Base-by-base conservation (phyloP, 73 alveolate species). In the Halteria grandinella region DNA sequence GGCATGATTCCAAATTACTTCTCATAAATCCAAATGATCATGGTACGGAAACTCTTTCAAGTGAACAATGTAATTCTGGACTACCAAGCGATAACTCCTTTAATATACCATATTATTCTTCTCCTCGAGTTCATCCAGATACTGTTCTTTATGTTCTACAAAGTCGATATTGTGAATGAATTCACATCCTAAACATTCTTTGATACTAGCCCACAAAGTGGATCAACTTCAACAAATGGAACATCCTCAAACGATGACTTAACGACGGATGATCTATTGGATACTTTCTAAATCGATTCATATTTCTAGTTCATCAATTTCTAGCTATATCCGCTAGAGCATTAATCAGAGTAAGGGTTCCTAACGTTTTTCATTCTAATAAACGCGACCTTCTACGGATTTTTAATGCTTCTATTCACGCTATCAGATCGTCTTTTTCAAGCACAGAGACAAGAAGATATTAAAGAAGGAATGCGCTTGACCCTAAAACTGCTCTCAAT, bases 81-180 rank as follows among this genome's bases (percentile, higher is more conserved):
- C 4, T n/a, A 47, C 31, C 29, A 66, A 33, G 33, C 54, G 12
- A 33, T 66, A 1, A 4, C 20, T 5, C 64, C 66, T 17, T 6
- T 44, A 8, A 41, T 66, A 23, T 66, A 66, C 45, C 66, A 66
- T 17, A 27, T 28, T 21, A 66, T 66, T 23, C 1, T 66, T 50
- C 66, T 66, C 8, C 47, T 66, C 32, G 80, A 66, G 23, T 66
- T 66, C 36, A 44, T 66, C 2, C 53, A 66, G 66, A 48, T 66
- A 2, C 23, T 41, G 41, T 66, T 66, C 52, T 66, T 44, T 25
- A 66, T 66, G 1, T 66, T 66, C 52, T 66, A 66, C 45, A 47
- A 47, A 37, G 80, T 66, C 21, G 69, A 66, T 21, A 59, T 60
- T n/a, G 29, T 44, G 15, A 47, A 66, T 23, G 63, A 66, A 33